Base-by-base conservation (phyloP, 169 alveolate species). In the Toxoplasma gondii region DNA sequence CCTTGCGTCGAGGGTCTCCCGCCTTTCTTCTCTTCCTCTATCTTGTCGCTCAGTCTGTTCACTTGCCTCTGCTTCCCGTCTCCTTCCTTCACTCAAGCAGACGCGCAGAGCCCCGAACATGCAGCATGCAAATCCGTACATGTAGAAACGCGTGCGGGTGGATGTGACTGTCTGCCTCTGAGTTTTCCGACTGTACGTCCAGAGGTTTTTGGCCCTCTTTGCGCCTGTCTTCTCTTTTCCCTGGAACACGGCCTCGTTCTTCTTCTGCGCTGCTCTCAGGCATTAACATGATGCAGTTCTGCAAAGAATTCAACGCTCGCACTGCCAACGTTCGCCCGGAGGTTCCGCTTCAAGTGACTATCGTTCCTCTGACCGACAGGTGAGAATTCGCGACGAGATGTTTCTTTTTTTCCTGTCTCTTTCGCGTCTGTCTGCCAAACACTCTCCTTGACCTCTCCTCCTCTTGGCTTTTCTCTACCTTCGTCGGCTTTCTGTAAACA, bases 281-380 rank as follows among this genome's bases (percentile, higher is more conserved):
- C 88, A 96, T 96, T 49, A 98, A 98, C 96, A 98, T 98, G 99
- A 96, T 96, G 97, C 97, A 96, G 69, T 98, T 98, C 94, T 98
- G 98, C 95, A 98, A 98, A 94, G 98, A 98, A 93, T 98, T 98
- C 81, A 98, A 98, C 92, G 99, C 97, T 41, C 88, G 98, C 78
- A 98, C 99, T 29, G 82, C 94, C 45, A 90, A 95, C 43, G 95
- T 97, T 45, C 93, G 98, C 49, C 97, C 98, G 43, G 98, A 97
- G 87, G 98, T 98, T 27, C 98, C 98, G 45, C 96, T 98, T 86
- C 98, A 98, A 92, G 99, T 98, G 27, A 74, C 96, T 9, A 94
- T 98, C 41, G 96, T 87, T 38, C 98, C 98, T 17, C 97, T 93
- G 67, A 95, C 95, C 27, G 99, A 97, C 94, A 94, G 97, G 98